Evolutionary conservation across 139 green algal genomes (phyloP), one percentile per base, ranked within the genome.

Genomic region (Asterochloris erici): DNA sequence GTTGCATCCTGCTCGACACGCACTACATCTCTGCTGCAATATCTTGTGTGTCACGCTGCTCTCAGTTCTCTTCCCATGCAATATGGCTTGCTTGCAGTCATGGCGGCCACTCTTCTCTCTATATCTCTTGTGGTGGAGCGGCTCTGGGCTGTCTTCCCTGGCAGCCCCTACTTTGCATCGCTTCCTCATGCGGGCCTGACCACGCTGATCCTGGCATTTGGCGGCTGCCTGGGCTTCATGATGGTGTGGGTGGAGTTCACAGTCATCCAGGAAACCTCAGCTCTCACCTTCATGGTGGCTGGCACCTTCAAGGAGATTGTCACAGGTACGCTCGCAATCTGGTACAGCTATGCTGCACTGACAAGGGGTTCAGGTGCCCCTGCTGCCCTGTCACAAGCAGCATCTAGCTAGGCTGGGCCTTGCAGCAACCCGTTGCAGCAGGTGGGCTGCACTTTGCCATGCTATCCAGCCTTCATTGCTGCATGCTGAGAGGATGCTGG

Each of bases 251-350:
- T 87, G 0, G 91, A 96, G 85, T 95, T 94, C 74, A 87, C 88
- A 62, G 90, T 98, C 75, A 98, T 92, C 73, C 86, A 89, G 28
- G 90, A 96, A 86, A 98, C 95, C 0, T 95, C 90, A 9, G 94
- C 95, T 19, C 89, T 98, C 14, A 98, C 95, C 0, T 97, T 98
- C 89, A 98, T 98, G 92, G 93, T 98, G 13, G 94, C 94, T 0
- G 94, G 95, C 16, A 97, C 93, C 1, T 92, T 94, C 79, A 98
- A 98, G 85, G 95, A 98, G 84, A 85, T 97, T 74, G 85, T 97
- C 0, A 96, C 91, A 63, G 74, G 86, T 91, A 9, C 2, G 66
- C 66, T 71, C 38, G 38, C 38, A 54, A 54, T 54, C 38, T 54
- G 38, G 38, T 54, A 10, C 4, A 54, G 38, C 38, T 54, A 54